Conservation (phyloP, 2,329 filamentous ascomycete genomes). For the Fusarium sp. region DNA sequence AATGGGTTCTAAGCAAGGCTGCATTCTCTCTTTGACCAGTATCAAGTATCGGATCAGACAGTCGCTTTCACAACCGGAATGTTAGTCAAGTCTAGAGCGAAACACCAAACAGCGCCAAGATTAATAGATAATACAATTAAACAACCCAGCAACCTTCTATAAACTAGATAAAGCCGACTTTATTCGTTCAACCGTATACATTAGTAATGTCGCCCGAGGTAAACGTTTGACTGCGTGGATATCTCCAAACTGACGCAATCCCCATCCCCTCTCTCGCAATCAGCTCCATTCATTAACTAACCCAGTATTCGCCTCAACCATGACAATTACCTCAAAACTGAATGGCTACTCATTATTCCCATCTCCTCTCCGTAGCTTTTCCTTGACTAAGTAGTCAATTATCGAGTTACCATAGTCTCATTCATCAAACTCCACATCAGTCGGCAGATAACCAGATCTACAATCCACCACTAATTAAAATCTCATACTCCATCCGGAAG, state of each 20-base stretch:
- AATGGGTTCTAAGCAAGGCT: too few relatives aligned
- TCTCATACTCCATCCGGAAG: too few relatives aligned
- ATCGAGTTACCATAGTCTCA: background rate
- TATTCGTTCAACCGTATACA: background rate
- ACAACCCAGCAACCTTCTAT: background rate
- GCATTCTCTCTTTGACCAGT: too few relatives aligned
- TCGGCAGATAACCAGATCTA: too few relatives aligned
- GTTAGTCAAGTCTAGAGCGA: too few relatives aligned
- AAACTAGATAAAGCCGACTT: background rate
- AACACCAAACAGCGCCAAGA: too few relatives aligned
- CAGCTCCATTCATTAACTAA: slow-evolving; percentile 15
- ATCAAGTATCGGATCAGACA: too few relatives aligned
- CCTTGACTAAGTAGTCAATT: background rate
- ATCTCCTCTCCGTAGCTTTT: background rate
- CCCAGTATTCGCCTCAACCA: slow-evolving; percentile 7
- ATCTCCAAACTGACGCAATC: slow-evolving; percentile 32
- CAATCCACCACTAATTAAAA: too few relatives aligned
- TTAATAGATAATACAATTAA: too few relatives aligned
- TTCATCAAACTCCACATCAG: background rate
- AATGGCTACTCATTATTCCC: background rate
- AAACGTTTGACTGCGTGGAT: background rate
- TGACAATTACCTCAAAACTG: background rate
- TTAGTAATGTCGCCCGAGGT: background rate
- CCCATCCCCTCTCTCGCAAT: slow-evolving; percentile 35
- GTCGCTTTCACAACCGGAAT: too few relatives aligned